Evolutionary conservation across 352 stramenopile genomes (phyloP).

Genomic region (Discostella stelligera): DNA sequence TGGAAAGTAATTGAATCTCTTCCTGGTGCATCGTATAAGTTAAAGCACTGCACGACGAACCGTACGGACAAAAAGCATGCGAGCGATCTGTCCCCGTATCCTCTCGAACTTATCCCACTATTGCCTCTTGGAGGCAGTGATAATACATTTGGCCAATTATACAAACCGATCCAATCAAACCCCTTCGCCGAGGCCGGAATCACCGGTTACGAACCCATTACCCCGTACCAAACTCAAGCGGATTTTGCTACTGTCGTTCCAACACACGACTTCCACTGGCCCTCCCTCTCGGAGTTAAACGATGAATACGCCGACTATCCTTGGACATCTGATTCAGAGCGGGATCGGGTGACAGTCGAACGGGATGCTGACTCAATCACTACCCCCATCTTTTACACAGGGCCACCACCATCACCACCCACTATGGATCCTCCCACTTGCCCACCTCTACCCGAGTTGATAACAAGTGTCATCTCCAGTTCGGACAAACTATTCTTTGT

Average conservation of each 20-base stretch:
- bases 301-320: neutral
- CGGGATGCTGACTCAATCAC: neutral
- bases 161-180: neutral
- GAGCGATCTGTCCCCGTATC: constrained; percentile 4
- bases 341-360: neutral
- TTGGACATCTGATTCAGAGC: neutral
- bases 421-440: neutral
- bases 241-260: neutral
- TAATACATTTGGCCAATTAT: constrained; percentile 6
- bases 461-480: no score
- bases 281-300: neutral
- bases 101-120: constrained; percentile 1
- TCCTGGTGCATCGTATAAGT: constrained; percentile 9
- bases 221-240: neutral
- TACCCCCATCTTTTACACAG: neutral
- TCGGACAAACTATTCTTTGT: no score
- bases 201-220: constrained; percentile 2
- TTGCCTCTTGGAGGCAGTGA: constrained; percentile 6
- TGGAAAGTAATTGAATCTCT: constrained; percentile 4
- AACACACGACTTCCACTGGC: neutral
- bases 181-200: neutral
- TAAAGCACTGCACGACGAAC: constrained; percentile 5
- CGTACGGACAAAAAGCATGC: constrained; percentile 9
- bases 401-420: neutral
- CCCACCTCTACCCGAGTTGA: neutral